Conservation (phyloP, 2,329 filamentous ascomycete species). For the Paraconiothyrium sp. region DNA sequence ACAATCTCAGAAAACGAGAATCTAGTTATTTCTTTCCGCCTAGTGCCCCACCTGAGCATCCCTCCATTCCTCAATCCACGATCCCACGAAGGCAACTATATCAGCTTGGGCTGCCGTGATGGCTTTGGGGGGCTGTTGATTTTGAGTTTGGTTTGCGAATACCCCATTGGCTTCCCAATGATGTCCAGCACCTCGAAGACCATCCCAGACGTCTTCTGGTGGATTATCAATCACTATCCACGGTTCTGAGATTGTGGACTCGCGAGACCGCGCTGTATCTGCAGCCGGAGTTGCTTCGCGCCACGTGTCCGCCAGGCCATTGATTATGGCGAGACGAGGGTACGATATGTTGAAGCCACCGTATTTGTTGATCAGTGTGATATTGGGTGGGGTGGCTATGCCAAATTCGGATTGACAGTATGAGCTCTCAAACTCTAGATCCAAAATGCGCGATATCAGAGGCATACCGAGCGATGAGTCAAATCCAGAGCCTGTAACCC, state of each 20-base stretch:
- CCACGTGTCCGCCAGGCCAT: conserved; percentile 84
- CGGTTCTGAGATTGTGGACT: conserved; percentile 71
- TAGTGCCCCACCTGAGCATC: not conserved
- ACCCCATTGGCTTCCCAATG: conserved; percentile 4
- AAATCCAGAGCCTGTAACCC: conserved; percentile 77
- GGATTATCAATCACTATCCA: conserved; percentile 69
- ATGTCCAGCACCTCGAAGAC: conserved; percentile 1
- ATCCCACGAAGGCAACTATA: not conserved
- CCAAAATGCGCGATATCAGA: conserved; percentile 76
- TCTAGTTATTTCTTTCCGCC: not conserved
- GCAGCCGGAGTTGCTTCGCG: conserved; percentile 76
- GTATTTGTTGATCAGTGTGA: conserved; percentile 76
- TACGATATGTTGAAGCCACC: conserved; percentile 78
- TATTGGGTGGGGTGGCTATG: conserved; percentile 69
- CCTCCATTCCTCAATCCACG: not conserved
- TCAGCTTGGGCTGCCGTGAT: not conserved
- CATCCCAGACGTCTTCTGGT: conserved; percentile 2
- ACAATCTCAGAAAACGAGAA: not conserved
- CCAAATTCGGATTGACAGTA: conserved; percentile 76
- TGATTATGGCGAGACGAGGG: conserved; percentile 78
- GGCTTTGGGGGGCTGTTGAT: not conserved
- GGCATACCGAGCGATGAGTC: conserved; percentile 63
- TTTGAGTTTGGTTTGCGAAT: not conserved
- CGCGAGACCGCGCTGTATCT: conserved; percentile 64
- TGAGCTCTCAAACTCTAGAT: conserved; percentile 68